Conservation (phyloP, 176 grass and related monocot genomes). For the Tuctoria greenei region DNA sequence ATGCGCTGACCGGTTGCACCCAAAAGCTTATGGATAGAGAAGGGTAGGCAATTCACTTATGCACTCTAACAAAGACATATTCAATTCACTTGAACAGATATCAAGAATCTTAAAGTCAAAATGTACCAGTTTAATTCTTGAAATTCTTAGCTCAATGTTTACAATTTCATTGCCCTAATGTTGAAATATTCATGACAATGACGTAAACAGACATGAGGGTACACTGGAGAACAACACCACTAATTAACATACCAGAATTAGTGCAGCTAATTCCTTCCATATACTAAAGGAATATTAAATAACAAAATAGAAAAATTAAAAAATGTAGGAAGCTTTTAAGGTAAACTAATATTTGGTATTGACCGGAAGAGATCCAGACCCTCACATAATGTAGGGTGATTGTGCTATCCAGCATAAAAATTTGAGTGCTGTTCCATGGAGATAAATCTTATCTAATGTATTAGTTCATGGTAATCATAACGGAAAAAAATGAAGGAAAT, state of each 20-base stretch:
- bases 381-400: neutral
- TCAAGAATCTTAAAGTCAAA: neutral
- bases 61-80: too few relatives aligned
- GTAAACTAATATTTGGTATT: neutral
- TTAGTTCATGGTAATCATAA: constrained; percentile 6
- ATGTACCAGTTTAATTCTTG: too few relatives aligned
- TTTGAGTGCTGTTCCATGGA: neutral
- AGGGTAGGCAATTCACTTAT: too few relatives aligned
- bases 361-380: neutral
- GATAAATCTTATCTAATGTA: neutral
- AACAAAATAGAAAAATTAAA: neutral
- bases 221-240: neutral
- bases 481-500: neutral
- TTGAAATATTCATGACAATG: neutral
- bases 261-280: neutral
- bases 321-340: neutral
- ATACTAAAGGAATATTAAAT: neutral
- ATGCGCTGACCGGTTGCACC: too few relatives aligned
- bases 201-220: neutral
- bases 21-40: too few relatives aligned
- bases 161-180: neutral
- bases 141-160: neutral
- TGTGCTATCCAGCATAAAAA: constrained; percentile 5
- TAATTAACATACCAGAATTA: neutral
- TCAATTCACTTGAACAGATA: neutral